Percentiles rank a stretch among this genome's conserved stretches.
Conservation (phyloP, 768 basidiomycete species). For the Cystobasidium tubakii region DNA sequence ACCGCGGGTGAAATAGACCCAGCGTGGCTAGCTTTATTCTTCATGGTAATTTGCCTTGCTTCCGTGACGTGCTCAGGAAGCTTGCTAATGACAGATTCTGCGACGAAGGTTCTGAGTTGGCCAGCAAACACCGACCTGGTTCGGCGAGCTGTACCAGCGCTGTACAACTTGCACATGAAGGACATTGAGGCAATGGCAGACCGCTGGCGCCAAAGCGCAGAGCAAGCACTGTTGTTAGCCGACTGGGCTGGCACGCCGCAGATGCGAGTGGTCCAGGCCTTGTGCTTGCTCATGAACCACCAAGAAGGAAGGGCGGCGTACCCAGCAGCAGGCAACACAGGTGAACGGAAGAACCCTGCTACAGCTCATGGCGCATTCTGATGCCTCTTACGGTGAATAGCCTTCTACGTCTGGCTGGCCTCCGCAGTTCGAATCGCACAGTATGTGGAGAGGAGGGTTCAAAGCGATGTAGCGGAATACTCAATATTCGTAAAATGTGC, state of each 20-base stretch:
- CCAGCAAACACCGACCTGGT: slow-evolving; percentile 2
- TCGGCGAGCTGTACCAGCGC: neutral
- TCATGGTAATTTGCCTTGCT: neutral
- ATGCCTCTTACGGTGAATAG: neutral
- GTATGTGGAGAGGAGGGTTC: neutral
- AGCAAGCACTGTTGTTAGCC: neutral
- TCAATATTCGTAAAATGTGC: no score
- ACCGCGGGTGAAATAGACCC: neutral
- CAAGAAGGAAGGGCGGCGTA: neutral
- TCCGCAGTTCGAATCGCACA: neutral
- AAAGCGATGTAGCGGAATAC: no score
- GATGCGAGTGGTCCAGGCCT: neutral
- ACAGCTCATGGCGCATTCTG: neutral
- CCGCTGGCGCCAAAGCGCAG: neutral
- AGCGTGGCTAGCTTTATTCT: neutral
- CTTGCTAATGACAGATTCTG: no score
- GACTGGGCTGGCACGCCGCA: slow-evolving; percentile 2
- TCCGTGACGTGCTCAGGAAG: no score
- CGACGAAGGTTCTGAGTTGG: slow-evolving; percentile 5
- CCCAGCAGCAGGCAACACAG: slow-evolving; percentile 7
- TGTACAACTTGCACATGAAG: neutral
- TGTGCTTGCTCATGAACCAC: slow-evolving; percentile 8
- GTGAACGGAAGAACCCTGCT: neutral
- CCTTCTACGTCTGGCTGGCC: slow-evolving; percentile 3
- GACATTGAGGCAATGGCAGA: neutral